Evolutionary conservation across 257 asterid genomes (phyloP).

Genomic region (Nicotiana paniculata): DNA sequence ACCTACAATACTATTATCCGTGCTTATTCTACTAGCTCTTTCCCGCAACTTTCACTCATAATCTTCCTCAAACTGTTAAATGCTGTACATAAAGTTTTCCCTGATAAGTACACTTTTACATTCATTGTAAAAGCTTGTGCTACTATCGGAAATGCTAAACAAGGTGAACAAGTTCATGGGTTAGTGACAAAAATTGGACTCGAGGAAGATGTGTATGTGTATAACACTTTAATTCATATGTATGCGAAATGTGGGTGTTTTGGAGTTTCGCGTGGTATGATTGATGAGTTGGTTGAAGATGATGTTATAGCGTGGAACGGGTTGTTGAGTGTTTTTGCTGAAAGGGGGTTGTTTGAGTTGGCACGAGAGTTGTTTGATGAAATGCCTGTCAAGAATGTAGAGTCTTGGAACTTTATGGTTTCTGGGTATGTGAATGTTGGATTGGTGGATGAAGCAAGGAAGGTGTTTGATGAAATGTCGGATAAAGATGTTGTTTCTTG

Average conservation of each 20-base stretch:
- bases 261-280: slow-evolving; percentile 21
- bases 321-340: slow-evolving; percentile 21
- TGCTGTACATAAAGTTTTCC: slow-evolving; percentile 11
- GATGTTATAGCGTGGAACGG: slow-evolving; percentile 33
- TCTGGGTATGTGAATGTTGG: slow-evolving; percentile 27
- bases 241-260: slow-evolving; percentile 30
- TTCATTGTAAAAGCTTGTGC: slow-evolving; percentile 38
- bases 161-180: slow-evolving; percentile 29
- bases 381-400: slow-evolving; percentile 34
- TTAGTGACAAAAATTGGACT: slow-evolving; percentile 22
- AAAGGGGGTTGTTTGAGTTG: slow-evolving; percentile 27
- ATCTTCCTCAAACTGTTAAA: slow-evolving; percentile 23
- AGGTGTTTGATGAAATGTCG: slow-evolving; percentile 27
- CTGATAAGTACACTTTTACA: slow-evolving; percentile 33
- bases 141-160: slow-evolving; percentile 6
- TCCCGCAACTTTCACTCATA: slow-evolving; percentile 15
- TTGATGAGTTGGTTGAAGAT: slow-evolving; percentile 13
- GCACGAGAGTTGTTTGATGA: slow-evolving; percentile 23
- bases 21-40: slow-evolving; percentile 21
- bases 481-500: slow-evolving; percentile 35
- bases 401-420: slow-evolving; percentile 37
- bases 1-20: slow-evolving; percentile 33
- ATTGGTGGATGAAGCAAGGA: slow-evolving; percentile 27
- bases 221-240: slow-evolving; percentile 28
- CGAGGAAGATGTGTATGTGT: slow-evolving; percentile 20